These are phyloP conservation scores for Nosema muscidifuracis DNA, from an alignment of 371 early-diverging fungal genomes.

Conservation along the genomic window DNA sequence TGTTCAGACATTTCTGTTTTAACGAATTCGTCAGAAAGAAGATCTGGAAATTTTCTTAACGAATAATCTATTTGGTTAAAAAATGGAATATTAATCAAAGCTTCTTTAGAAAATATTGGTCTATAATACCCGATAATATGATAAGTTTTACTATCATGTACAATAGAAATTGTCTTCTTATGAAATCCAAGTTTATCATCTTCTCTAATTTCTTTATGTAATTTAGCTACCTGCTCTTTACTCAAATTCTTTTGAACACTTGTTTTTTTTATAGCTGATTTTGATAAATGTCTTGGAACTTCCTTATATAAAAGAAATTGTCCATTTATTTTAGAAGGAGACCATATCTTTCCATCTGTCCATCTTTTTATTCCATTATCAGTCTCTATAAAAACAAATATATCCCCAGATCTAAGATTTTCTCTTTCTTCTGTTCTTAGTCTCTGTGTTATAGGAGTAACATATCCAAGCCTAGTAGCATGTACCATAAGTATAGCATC, in stretches of 20 bases:
- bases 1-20: background rate
- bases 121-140: slow-evolving; percentile 59
- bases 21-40: slow-evolving; percentile 26
- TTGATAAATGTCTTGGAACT: slow-evolving; percentile 56
- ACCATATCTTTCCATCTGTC: slow-evolving; percentile 64
- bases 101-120: slow-evolving; percentile 46
- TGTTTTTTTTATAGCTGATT: slow-evolving; percentile 45
- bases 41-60: slow-evolving; percentile 26
- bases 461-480: slow-evolving; percentile 46
- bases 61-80: slow-evolving; percentile 32
- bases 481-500: slow-evolving; percentile 56
- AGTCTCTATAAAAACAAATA: slow-evolving; percentile 60
- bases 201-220: slow-evolving; percentile 20
- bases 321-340: slow-evolving; percentile 63
- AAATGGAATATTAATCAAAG: slow-evolving; percentile 35
- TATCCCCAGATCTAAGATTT: slow-evolving; percentile 52
- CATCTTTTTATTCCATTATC: slow-evolving; percentile 62
- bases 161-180: slow-evolving; percentile 57
- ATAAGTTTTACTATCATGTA: slow-evolving; percentile 47
- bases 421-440: slow-evolving; percentile 51
- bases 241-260: slow-evolving; percentile 17
- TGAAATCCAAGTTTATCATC: slow-evolving; percentile 50
- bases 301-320: slow-evolving; percentile 62
- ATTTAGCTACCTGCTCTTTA: slow-evolving; percentile 10
- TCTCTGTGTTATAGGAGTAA: slow-evolving; percentile 44